Evolutionary conservation across 768 basidiomycete genomes (phyloP), one percentile per base, ranked within the genome.

Genomic region (Asterophora lycoperdoides): DNA sequence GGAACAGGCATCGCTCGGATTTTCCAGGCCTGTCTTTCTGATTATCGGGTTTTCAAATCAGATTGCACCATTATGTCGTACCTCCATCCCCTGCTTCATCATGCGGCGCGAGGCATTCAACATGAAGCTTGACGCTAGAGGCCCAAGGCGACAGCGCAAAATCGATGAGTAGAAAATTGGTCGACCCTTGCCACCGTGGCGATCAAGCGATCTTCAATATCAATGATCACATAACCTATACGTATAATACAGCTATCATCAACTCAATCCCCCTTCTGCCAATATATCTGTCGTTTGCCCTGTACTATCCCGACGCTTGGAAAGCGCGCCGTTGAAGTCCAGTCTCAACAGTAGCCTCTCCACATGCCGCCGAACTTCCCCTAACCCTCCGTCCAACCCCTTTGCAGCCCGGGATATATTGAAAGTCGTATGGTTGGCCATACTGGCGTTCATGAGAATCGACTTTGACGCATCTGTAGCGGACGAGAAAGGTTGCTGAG

Each of bases 241-340:
- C n/a, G n/a, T n/a, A n/a, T n/a, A n/a, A n/a, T n/a, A 46, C 44
- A n/a, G 19, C 7, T 35, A 9, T 23, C 20, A 6, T 35, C 45
- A 68, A 51, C 56, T 63, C 48, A 74, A 56, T 36, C 72, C 72
- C 29, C 69, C 72, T 53, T 70, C 69, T 46, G 60, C 70, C 40
- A 79, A 65, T 55, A 78, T 75, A 56, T 77, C 47, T 46, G 48
- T 32, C 51, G 53, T 34, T 48, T 55, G 52, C 51, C 44, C 47
- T 46, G 29, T 36, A 5, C 52, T 58, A 59, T 54, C 64, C 34
- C 67, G 65, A 10, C 74, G 72, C 28, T 71, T 78, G 13, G 87
- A 87, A 54, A 89, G 80, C 39, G 74, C 79, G 10, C 84, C 88
- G 57, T 91, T 93, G 63, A 93, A 89, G 66, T 95, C 93, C 10